Evolutionary conservation across 2,329 filamentous ascomycete genomes (phyloP).

Genomic region (Anisogramma anomala): DNA sequence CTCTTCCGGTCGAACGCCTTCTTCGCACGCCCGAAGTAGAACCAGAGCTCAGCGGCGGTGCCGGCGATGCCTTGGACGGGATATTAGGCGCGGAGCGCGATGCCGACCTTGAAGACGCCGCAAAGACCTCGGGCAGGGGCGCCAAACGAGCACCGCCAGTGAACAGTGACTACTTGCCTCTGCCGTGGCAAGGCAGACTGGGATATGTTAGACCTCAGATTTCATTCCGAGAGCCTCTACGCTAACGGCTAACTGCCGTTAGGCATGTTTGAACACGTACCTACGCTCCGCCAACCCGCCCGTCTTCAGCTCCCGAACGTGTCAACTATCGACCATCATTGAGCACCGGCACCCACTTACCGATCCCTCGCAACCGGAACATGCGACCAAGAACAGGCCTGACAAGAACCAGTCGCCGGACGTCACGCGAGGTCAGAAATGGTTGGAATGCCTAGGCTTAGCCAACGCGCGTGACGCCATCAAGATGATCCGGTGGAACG

Average conservation of each 20-base stretch:
- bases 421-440: conserved; percentile 54
- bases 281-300: conserved; percentile 69
- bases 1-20: conserved; percentile 15
- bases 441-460: conserved; percentile 65
- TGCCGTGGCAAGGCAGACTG: conserved; percentile 82
- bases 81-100: conserved; percentile 14
- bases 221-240: neutral
- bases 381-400: conserved; percentile 75
- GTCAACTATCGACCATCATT: conserved; percentile 78
- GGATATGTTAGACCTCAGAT: conserved; percentile 58
- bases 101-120: neutral
- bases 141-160: conserved; percentile 59
- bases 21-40: conserved; percentile 18
- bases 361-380: conserved; percentile 64
- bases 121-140: conserved; percentile 24
- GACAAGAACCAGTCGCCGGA: conserved; percentile 61
- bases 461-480: conserved; percentile 72
- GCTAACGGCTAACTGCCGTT: conserved; percentile 3
- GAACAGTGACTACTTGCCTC: conserved; percentile 69
- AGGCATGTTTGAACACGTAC: conserved; percentile 89
- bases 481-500: conserved; percentile 87
- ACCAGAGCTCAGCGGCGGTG: conserved; percentile 16
- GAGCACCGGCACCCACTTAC: conserved; percentile 75
- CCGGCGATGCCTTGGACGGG: conserved; percentile 7
- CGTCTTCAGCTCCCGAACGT: conserved; percentile 84